Percentiles rank a stretch among this genome's conserved stretches.
Evolutionary conservation across 2,329 filamentous ascomycete species (phyloP).

Genomic region (Furcasterigmium sp.): DNA sequence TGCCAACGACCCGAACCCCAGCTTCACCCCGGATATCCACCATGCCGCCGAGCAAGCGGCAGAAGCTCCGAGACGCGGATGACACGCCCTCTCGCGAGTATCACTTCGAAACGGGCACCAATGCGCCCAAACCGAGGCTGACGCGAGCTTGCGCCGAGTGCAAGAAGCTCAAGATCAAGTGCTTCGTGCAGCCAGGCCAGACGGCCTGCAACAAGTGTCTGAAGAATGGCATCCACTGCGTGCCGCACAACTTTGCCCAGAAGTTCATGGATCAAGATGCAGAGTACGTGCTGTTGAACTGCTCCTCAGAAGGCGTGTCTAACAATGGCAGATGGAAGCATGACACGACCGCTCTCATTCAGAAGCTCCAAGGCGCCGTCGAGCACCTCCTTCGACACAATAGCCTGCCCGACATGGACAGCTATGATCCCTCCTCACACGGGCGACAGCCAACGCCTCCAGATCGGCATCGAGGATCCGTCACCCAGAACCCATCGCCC

Average conservation of each 20-base stretch:
- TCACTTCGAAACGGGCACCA: too few species aligned
- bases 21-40: too few species aligned
- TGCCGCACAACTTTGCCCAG: slow-evolving; percentile 1
- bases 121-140: too few species aligned
- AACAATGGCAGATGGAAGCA: slow-evolving; percentile 11
- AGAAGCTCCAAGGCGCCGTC: slow-evolving; percentile 5
- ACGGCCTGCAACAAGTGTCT: slow-evolving; percentile 3
- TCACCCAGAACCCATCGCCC: slow-evolving; percentile 2
- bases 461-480: slow-evolving; percentile 1
- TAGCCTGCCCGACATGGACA: background rate
- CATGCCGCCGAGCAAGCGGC: background rate
- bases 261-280: background rate
- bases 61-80: background rate
- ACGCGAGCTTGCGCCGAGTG: slow-evolving; percentile 2
- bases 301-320: background rate
- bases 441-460: background rate
- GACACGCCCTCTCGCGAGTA: too few species aligned
- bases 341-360: slow-evolving; percentile 6
- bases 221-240: slow-evolving; percentile 5
- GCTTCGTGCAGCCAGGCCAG: slow-evolving; percentile 3
- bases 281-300: background rate
- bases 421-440: background rate
- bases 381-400: slow-evolving; percentile 9
- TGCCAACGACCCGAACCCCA: too few species aligned
- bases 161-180: slow-evolving; percentile 8